These are phyloP conservation scores for Aphanocladium album DNA, from an alignment of 2,329 filamentous ascomycete genomes.

Conservation along the genomic window DNA sequence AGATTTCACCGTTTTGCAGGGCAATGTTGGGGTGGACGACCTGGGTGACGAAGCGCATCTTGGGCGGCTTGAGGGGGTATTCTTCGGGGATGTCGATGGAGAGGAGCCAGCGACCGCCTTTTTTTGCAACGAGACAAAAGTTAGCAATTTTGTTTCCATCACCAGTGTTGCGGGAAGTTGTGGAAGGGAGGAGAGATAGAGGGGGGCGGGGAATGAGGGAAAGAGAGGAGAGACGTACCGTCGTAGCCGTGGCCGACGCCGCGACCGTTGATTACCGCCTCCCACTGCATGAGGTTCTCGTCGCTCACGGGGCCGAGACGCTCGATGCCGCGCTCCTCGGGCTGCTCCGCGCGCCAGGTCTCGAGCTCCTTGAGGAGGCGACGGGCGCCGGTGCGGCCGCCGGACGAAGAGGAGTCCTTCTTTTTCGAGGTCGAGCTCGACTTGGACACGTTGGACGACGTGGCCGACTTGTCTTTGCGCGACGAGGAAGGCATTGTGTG, in stretches of 20 bases:
- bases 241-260: conserved; percentile 53
- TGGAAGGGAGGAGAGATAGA: not conserved
- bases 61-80: conserved; percentile 76
- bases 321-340: conserved; percentile 50
- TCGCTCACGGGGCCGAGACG: conserved; percentile 51
- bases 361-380: conserved; percentile 56
- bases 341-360: conserved; percentile 45
- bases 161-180: no score
- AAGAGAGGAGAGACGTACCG: conserved; percentile 31
- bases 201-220: not conserved
- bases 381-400: conserved; percentile 46
- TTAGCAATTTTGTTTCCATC: no score
- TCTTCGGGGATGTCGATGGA: conserved; percentile 66
- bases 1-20: conserved; percentile 77
- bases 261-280: conserved; percentile 56
- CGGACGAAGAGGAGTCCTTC: conserved; percentile 20
- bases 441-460: conserved; percentile 14
- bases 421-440: conserved; percentile 16
- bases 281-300: conserved; percentile 53
- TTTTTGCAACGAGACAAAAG: not conserved
- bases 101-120: conserved; percentile 77
- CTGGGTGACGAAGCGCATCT: conserved; percentile 74
- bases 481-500: conserved; percentile 13
- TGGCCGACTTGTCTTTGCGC: conserved; percentile 14
- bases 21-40: conserved; percentile 79